Evolutionary conservation across 2,329 filamentous ascomycete species (phyloP).

Genomic region (Scytalidium sp.): DNA sequence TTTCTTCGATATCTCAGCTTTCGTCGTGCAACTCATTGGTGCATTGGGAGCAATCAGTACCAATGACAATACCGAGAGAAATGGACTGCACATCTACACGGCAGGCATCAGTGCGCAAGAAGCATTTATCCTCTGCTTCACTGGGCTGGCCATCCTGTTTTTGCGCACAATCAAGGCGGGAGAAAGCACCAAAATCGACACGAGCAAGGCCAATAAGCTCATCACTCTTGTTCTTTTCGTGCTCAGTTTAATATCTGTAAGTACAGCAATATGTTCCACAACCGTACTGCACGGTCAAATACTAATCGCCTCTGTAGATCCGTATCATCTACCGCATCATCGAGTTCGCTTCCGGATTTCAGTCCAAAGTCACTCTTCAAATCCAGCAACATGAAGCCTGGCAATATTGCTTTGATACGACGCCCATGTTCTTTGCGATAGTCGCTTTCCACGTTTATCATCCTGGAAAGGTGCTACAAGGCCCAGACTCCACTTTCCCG

Average conservation of each 20-base stretch:
- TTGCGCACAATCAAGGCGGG: too few species aligned
- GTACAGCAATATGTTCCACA: neutral
- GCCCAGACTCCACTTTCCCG: slow-evolving; percentile 4
- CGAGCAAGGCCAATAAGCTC: neutral
- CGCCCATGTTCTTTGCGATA: slow-evolving; percentile 43
- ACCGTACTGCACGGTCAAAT: neutral
- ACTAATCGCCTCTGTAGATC: slow-evolving; percentile 28
- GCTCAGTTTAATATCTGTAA: neutral
- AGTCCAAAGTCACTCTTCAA: slow-evolving; percentile 34
- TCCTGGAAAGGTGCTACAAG: slow-evolving; percentile 11
- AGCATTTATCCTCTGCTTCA: neutral
- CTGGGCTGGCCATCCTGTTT: neutral
- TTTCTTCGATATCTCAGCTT: slow-evolving; percentile 40
- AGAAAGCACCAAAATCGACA: too few species aligned
- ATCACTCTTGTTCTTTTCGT: neutral
- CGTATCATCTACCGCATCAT: slow-evolving; percentile 59
- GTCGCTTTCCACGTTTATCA: slow-evolving; percentile 11
- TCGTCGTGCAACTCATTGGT: slow-evolving; percentile 26
- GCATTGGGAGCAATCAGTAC: neutral
- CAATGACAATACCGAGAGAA: neutral
- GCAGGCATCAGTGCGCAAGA: slow-evolving; percentile 1
- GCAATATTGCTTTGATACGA: slow-evolving; percentile 47
- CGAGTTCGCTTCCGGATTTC: slow-evolving; percentile 49
- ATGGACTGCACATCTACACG: slow-evolving; percentile 3
- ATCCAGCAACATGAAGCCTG: slow-evolving; percentile 47